A percentile compares a stretch with the other conserved stretches of the same genome.
phyloP scores from a whole-genome alignment of 257 asterid species.

The Nicotiana knightiana region DNA sequence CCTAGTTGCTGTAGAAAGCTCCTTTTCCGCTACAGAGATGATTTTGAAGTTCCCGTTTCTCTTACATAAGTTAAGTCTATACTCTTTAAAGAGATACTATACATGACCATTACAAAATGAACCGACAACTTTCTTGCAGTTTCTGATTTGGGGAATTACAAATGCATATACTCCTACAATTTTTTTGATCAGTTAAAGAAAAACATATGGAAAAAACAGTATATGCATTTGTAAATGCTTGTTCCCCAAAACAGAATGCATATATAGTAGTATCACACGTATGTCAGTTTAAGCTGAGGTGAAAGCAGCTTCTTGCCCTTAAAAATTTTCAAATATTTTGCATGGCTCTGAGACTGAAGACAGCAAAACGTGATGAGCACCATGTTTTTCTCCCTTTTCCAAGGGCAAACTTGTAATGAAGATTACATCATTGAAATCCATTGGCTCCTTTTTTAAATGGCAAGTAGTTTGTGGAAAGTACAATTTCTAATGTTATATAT shows the following conservation, averaged over 20 bases:
- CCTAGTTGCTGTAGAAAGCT: neutral
- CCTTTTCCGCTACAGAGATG: neutral
- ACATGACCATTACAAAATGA: neutral
- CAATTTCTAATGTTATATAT: neutral
- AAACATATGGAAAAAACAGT: neutral
- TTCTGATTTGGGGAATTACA: neutral
- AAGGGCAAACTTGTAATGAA: neutral
- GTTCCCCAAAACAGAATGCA: neutral
- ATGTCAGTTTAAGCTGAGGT: neutral
- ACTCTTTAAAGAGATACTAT: neutral
- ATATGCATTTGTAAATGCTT: neutral
- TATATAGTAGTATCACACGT: neutral
- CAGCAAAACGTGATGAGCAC: slow-evolving; percentile 7
- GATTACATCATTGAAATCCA: slow-evolving; percentile 6
- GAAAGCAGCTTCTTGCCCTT: neutral
- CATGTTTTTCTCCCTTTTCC: neutral
- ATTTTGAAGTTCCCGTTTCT: neutral
- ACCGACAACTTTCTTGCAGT: neutral
- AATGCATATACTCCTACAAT: neutral
- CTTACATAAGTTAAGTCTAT: neutral
- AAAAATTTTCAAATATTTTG: neutral
- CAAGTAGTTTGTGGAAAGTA: slow-evolving; percentile 1
- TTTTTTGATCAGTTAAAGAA: neutral
- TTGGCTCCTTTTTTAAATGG: neutral
- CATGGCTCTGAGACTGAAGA: slow-evolving; percentile 1